phyloP scores from a whole-genome alignment of 441 rosid species.

The Capsella rubella region DNA sequence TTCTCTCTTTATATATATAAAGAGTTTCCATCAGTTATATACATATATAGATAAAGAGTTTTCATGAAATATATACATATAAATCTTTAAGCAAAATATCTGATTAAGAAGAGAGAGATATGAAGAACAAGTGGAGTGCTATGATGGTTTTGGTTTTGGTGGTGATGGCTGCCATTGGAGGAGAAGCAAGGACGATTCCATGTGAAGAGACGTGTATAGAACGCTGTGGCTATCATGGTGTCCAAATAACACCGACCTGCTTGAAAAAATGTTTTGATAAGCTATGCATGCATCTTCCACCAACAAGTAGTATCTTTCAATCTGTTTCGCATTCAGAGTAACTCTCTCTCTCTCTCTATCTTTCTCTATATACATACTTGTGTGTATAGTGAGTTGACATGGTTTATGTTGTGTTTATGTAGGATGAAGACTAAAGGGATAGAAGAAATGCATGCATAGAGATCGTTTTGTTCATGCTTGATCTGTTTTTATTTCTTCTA shows the following conservation, averaged over 20 bases:
- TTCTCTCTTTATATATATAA: too few species aligned
- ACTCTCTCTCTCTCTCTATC: background rate
- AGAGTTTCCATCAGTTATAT: background rate
- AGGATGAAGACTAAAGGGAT: background rate
- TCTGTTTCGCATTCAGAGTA: background rate
- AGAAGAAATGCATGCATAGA: background rate
- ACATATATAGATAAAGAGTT: background rate
- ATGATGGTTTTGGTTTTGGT: background rate
- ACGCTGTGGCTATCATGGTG: too few species aligned
- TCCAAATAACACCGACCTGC: too few species aligned
- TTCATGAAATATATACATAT: background rate
- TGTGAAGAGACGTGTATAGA: too few species aligned
- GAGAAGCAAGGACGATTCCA: background rate
- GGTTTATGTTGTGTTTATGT: background rate
- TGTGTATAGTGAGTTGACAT: background rate
- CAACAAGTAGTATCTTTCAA: background rate
- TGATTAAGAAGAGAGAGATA: background rate
- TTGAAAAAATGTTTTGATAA: too few species aligned
- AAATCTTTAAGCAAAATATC: background rate
- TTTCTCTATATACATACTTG: too few species aligned
- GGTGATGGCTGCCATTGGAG: background rate
- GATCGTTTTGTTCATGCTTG: background rate
- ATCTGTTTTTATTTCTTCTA: too few species aligned
- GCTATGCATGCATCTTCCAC: background rate
- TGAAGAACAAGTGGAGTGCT: background rate